Base-by-base conservation (phyloP, 1,284 basidiomycete genomes). In the Heterobasidion occidentale region DNA sequence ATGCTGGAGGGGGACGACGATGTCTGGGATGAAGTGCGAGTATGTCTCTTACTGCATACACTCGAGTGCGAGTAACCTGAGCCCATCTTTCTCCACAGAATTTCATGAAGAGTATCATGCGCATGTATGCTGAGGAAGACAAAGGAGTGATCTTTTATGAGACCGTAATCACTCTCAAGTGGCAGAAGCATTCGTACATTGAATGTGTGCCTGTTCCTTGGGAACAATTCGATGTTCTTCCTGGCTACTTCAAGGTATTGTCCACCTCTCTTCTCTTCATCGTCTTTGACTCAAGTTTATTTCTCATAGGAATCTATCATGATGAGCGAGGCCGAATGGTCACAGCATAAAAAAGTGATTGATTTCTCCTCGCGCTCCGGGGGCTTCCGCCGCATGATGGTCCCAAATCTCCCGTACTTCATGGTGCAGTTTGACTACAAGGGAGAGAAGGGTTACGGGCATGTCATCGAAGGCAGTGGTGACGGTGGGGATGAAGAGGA, bases 61-160 rank as follows among this genome's bases (percentile, higher is more conserved):
- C 27, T 27, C 27, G 27, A 5, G 4, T 27, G 27, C 27, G 27
- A 27, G 27, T 27, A 4, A 5, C 27, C 27, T 27, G 27, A 27
- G 27, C 27, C 42, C 47, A 46, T 50, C 44, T 27, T 27, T 51
- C 19, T 51, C 61, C 19, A 2, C 59, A 97, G 93, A 99, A 99
- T 69, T 99, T 98, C 67, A 98, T 98, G 94, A 99, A 99, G 73
- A 96, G 92, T 63, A 75, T 99, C 15, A 96, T 98, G 84, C 84
- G 84, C 57, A 94, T 97, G 90, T 94, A 87, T 63, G 87, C 92
- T 0, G 87, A 92, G 62, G 84, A 92, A 59, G 89, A 94, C 69
- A 86, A 92, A 65, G 93, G 92, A 0, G 90, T 95, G 27, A 73
- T 98, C 17, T 98, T 99, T 73, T 97, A 88, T 68, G 96, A 98